Evolutionary conservation across 257 asterid genomes (phyloP).

Genomic region (Sherardia arvensis): DNA sequence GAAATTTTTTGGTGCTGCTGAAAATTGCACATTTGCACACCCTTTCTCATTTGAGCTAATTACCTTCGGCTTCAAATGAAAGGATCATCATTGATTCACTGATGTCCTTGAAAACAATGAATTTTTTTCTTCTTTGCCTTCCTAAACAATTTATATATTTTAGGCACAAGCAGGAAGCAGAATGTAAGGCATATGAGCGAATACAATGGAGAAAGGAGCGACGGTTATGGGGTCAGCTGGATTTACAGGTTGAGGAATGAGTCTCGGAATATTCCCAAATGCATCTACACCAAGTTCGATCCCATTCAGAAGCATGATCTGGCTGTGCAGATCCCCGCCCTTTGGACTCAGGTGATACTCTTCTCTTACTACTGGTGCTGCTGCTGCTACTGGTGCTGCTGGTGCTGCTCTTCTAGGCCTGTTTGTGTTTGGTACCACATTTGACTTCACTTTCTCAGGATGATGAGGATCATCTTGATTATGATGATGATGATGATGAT

Average conservation of each 20-base stretch:
- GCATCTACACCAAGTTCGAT: slow-evolving; percentile 35
- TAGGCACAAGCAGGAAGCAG: slow-evolving; percentile 50
- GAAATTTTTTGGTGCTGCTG: background rate
- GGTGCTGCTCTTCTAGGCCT: slow-evolving; percentile 8
- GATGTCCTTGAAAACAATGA: no score
- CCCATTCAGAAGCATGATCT: slow-evolving; percentile 53
- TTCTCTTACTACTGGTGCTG: slow-evolving; percentile 34
- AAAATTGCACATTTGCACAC: background rate
- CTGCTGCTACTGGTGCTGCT: background rate
- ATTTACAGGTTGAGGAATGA: slow-evolving; percentile 38
- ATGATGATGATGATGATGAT: slow-evolving; percentile 23
- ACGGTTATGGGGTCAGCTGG: slow-evolving; percentile 46
- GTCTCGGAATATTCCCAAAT: slow-evolving; percentile 41
- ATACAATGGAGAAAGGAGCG: slow-evolving; percentile 68
- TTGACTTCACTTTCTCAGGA: slow-evolving; percentile 10
- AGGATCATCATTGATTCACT: background rate
- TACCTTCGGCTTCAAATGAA: background rate
- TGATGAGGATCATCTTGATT: no score
- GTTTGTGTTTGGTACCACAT: slow-evolving; percentile 9
- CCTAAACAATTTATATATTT: background rate
- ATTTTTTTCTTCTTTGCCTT: background rate
- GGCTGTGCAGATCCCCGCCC: slow-evolving; percentile 66
- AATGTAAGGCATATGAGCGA: slow-evolving; percentile 54
- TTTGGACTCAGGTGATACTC: slow-evolving; percentile 69
- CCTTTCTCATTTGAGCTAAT: background rate